Conservation (phyloP, 2,329 filamentous ascomycete species). For the Lachnellula subtilissima region DNA sequence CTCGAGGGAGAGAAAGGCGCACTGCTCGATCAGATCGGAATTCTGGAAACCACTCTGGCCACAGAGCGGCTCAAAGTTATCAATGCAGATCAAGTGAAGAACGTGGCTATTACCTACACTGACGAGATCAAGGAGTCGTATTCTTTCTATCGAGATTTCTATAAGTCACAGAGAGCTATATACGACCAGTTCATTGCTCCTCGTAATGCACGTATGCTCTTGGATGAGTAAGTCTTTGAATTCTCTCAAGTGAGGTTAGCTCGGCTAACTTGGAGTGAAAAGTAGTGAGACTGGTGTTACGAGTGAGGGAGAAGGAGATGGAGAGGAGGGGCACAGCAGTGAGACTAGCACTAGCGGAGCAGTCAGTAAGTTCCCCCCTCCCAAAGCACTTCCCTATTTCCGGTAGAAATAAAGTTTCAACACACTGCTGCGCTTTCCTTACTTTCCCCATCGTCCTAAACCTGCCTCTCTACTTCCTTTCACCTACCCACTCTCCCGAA, state of each 20-base stretch:
- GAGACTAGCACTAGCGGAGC: too few species aligned
- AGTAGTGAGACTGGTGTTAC: not conserved
- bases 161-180: not conserved
- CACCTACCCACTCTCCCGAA: not conserved
- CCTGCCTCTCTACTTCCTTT: not conserved
- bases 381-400: too few species aligned
- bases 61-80: not conserved
- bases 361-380: too few species aligned
- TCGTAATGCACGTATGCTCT: too few species aligned
- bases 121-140: not conserved
- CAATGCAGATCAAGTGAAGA: not conserved
- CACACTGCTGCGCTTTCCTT: too few species aligned
- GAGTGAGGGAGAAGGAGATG: not conserved
- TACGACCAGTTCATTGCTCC: not conserved
- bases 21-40: not conserved
- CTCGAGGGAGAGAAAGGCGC: not conserved
- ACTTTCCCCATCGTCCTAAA: not conserved
- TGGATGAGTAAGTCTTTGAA: not conserved
- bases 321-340: not conserved
- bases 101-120: not conserved
- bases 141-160: not conserved
- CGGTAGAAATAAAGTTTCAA: too few species aligned
- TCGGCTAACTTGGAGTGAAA: not conserved
- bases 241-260: not conserved
- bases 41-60: not conserved